Evolutionary conservation across 2,329 filamentous ascomycete genomes (phyloP), one percentile per base, ranked within the genome.

Genomic region (Teratosphaeria destructans): DNA sequence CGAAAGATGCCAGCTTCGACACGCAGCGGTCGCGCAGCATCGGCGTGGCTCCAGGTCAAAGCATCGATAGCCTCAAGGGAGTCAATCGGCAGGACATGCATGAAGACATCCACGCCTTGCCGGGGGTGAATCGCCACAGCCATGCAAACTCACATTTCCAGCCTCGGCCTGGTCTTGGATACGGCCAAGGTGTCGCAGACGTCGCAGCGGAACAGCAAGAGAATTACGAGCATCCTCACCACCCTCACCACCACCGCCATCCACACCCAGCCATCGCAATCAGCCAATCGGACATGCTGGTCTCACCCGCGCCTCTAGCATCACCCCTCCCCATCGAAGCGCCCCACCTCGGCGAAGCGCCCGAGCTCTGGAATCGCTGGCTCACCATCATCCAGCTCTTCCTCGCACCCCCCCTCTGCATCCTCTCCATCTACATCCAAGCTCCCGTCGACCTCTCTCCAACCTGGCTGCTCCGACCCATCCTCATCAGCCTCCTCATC

Each of bases 321-420:
- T 63, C 56, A 29, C 57, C 34, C 49, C 58, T 34, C 43, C 58
- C 34, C 19, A 49, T 58, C 35, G 52, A 58, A 14, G 27, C 32
- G 10, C 27, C 37, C 56, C 4, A n/a, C n/a, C 43, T 19, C n/a
- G 16, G 58, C 19, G 26, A 55, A 12, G 57, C 57, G 12, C 63
- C 64, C 7, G 64, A 70, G 52, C 61, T 85, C 34, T 97, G 94
- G 92, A 95, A 92, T 68, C 84, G 91, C 57, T 99, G 94, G 93
- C 83, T 99, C 3, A 82, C 95, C 12, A 83, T 86, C 12, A 74
- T 94, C 10, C 95, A 99, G 68, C 81, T 94, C 55, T 91, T 96
- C 70, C 89, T 88, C 0, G 90, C 92, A 0, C 94, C 94, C 0
- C 74, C 94, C 26, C 96, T 97, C 73, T 84, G 92, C 53, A 82